Evolutionary conservation across 108 stramenopile genomes (phyloP).

Genomic region (Cyclotella sp.): DNA sequence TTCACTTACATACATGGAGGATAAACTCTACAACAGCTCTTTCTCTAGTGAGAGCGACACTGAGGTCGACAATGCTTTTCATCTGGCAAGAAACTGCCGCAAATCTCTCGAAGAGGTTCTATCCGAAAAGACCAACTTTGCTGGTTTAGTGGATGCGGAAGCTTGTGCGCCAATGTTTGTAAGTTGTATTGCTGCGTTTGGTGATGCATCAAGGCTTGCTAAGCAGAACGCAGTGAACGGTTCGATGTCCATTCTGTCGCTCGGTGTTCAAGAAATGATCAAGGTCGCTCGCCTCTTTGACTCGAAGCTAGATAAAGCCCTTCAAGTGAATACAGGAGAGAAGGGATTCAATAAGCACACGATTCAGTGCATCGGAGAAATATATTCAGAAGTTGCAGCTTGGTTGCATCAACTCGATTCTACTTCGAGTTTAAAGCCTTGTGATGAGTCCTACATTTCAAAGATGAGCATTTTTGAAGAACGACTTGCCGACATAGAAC

Average conservation of each 20-base stretch:
- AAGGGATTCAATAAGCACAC: neutral
- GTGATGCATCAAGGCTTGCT: constrained; percentile 29
- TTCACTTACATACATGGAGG: too few relatives aligned
- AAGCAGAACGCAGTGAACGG: constrained; percentile 4
- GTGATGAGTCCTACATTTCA: neutral
- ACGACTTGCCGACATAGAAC: constrained; percentile 37
- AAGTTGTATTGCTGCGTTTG: constrained; percentile 31
- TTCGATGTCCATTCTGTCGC: constrained; percentile 1
- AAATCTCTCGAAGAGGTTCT: constrained; percentile 21
- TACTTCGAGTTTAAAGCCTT: neutral
- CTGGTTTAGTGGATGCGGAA: constrained; percentile 17
- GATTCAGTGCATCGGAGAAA: constrained; percentile 30
- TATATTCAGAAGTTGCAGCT: constrained; percentile 19
- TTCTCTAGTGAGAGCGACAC: neutral
- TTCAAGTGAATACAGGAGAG: neutral
- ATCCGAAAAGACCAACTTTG: constrained; percentile 11
- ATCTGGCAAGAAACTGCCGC: constrained; percentile 37
- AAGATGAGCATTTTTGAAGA: constrained; percentile 19
- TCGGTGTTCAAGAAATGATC: constrained; percentile 39
- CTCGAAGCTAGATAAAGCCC: neutral
- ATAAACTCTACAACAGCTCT: neutral
- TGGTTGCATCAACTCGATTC: constrained; percentile 45
- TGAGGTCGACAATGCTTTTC: constrained; percentile 21
- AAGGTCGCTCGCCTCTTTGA: constrained; percentile 13
- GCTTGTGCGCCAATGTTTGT: constrained; percentile 29